A percentile compares a stretch with the other conserved stretches of the same genome.
Evolutionary conservation across 2,329 filamentous ascomycete genomes (phyloP).

Genomic region (Cladophialophora bantiana): DNA sequence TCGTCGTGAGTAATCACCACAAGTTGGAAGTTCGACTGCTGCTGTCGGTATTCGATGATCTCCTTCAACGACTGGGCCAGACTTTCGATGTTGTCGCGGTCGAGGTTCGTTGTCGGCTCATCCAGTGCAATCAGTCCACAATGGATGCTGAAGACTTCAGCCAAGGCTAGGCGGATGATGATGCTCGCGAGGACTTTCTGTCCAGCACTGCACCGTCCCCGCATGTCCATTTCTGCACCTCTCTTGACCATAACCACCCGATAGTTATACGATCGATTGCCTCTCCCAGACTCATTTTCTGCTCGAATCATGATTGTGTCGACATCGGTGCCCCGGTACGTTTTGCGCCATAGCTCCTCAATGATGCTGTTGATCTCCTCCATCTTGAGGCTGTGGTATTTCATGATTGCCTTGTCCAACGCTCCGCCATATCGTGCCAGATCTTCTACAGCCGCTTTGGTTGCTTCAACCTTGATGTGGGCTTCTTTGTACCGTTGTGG

Average conservation of each 20-base stretch:
- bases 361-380: conserved; percentile 95
- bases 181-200: conserved; percentile 97
- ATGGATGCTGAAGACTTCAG: conserved; percentile 94
- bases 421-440: conserved; percentile 81
- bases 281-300: conserved; percentile 72
- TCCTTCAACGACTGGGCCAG: conserved; percentile 83
- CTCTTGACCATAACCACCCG: conserved; percentile 97
- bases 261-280: conserved; percentile 92
- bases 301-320: conserved; percentile 96
- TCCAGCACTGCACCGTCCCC: conserved; percentile 92
- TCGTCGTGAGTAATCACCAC: conserved; percentile 99
- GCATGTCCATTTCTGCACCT: conserved; percentile 99
- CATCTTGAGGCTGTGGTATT: conserved; percentile 96
- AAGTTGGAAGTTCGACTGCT: conserved; percentile 94
- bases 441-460: conserved; percentile 91
- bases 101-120: conserved; percentile 96
- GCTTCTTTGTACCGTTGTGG: conserved; percentile 81
- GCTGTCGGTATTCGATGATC: conserved; percentile 82
- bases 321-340: conserved; percentile 96
- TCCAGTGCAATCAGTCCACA: conserved; percentile 96
- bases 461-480: conserved; percentile 88
- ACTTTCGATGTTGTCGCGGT: conserved; percentile 90
- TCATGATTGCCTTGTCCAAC: conserved; percentile 96
- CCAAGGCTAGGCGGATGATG: conserved; percentile 93
- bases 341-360: conserved; percentile 94